A percentile compares a stretch with the other conserved stretches of the same genome.
Evolutionary conservation across 202 grass and related monocot species (phyloP).

Genomic region (Brachypodium distachyon): DNA sequence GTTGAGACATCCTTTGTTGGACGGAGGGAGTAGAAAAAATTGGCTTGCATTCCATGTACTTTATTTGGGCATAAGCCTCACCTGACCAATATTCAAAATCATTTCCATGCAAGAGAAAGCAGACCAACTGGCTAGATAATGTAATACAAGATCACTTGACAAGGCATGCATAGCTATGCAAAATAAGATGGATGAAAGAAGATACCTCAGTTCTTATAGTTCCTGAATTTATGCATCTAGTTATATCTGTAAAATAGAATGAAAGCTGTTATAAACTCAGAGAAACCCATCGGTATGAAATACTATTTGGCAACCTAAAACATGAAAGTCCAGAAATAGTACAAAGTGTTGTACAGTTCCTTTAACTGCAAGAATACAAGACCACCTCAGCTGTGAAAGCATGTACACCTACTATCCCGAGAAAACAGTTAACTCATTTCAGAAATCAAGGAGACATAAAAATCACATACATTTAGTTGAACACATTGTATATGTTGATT

Average conservation of each 20-base stretch:
- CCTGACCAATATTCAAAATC: not conserved
- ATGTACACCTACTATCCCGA: not conserved
- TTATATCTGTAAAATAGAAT: constrained; percentile 56
- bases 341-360: not conserved
- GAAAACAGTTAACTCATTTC: constrained; percentile 7
- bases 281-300: not conserved
- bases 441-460: constrained; percentile 10
- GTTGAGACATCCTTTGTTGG: too few species aligned
- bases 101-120: not conserved
- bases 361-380: not conserved
- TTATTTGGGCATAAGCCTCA: not conserved
- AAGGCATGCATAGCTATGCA: not conserved
- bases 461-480: constrained; percentile 73
- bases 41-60: not conserved
- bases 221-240: constrained; percentile 59
- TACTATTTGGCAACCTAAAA: not conserved
- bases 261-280: not conserved
- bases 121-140: not conserved
- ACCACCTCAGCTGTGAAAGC: not conserved
- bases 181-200: constrained; percentile 11
- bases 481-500: constrained; percentile 91
- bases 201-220: constrained; percentile 71
- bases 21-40: too few species aligned
- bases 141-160: not conserved
- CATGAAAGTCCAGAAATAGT: not conserved